Evolutionary conservation across 2,329 filamentous ascomycete species (phyloP).

Genomic region (Colletotrichum musae): DNA sequence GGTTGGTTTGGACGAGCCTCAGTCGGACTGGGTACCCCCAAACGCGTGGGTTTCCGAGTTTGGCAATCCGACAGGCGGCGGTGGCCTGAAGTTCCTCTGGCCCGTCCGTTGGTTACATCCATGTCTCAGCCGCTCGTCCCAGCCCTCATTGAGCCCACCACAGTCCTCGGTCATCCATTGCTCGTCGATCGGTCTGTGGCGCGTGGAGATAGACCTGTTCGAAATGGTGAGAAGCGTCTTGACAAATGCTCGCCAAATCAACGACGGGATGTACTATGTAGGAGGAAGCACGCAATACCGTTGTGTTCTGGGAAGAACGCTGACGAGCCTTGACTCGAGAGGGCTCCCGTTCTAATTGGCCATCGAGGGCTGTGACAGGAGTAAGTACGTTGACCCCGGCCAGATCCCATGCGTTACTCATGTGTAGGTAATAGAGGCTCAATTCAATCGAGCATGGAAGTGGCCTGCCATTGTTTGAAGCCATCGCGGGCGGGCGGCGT

Average conservation of each 20-base stretch:
- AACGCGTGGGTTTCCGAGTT: constrained; percentile 25
- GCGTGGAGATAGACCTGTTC: not conserved
- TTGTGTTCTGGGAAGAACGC: no score
- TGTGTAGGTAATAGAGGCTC: no score
- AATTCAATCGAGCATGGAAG: not conserved
- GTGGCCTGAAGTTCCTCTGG: constrained; percentile 17
- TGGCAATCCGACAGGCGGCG: constrained; percentile 32
- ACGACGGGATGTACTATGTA: no score
- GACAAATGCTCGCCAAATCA: no score
- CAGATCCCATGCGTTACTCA: no score
- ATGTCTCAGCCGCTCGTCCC: constrained; percentile 35
- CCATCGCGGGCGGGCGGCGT: constrained; percentile 5
- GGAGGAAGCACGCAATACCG: no score
- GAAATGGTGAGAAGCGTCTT: no score
- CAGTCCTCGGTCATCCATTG: not conserved
- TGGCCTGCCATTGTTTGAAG: not conserved
- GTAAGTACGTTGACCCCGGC: no score
- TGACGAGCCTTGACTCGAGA: no score
- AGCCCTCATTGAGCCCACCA: not conserved
- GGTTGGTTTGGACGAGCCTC: constrained; percentile 19
- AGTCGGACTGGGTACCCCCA: constrained; percentile 6
- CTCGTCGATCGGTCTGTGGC: not conserved
- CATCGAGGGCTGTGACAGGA: no score
- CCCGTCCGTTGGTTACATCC: constrained; percentile 17
- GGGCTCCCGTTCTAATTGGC: no score